Evolutionary conservation across 768 basidiomycete genomes (phyloP).

Genomic region (Trametes punicea): DNA sequence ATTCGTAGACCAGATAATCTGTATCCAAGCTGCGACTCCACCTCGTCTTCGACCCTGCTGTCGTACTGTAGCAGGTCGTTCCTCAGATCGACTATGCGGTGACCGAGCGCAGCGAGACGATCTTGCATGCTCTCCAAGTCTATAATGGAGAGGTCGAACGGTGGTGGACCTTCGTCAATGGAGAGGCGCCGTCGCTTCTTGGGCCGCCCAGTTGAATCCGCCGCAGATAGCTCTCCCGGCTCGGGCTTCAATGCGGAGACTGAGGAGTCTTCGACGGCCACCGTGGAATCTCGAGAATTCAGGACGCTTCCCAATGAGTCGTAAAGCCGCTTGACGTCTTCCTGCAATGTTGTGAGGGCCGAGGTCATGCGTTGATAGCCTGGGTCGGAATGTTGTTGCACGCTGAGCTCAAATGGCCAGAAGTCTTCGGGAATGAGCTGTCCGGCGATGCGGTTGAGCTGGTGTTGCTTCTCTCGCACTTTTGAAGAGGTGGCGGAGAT

Average conservation of each 20-base stretch:
- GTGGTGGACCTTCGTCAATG: not conserved
- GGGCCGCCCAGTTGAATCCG: not conserved
- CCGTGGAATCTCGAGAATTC: not conserved
- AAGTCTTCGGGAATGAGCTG: slow-evolving; percentile 35
- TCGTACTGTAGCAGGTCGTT: slow-evolving; percentile 38
- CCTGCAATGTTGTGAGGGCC: slow-evolving; percentile 16
- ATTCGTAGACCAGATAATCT: not conserved
- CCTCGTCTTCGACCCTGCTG: slow-evolving; percentile 30
- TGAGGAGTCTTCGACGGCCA: not conserved
- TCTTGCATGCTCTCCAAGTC: slow-evolving; percentile 31
- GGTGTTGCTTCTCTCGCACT: slow-evolving; percentile 31
- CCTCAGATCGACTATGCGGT: slow-evolving; percentile 32
- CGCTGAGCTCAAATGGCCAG: slow-evolving; percentile 34
- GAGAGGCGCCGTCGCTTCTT: slow-evolving; percentile 21
- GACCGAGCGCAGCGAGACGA: slow-evolving; percentile 28
- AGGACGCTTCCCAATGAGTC: not conserved
- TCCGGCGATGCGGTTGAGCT: slow-evolving; percentile 30
- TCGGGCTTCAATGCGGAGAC: not conserved
- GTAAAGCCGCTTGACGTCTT: slow-evolving; percentile 8
- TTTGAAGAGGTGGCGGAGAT: slow-evolving; percentile 25
- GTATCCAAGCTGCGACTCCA: slow-evolving; percentile 18
- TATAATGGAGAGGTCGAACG: slow-evolving; percentile 7
- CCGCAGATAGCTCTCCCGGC: not conserved
- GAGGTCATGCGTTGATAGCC: slow-evolving; percentile 31
- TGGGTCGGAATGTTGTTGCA: slow-evolving; percentile 19